Percentiles rank a stretch among this genome's conserved stretches.
phyloP scores from a whole-genome alignment of 2,329 filamentous ascomycete genomes.

The Pleomassaria siparia region DNA sequence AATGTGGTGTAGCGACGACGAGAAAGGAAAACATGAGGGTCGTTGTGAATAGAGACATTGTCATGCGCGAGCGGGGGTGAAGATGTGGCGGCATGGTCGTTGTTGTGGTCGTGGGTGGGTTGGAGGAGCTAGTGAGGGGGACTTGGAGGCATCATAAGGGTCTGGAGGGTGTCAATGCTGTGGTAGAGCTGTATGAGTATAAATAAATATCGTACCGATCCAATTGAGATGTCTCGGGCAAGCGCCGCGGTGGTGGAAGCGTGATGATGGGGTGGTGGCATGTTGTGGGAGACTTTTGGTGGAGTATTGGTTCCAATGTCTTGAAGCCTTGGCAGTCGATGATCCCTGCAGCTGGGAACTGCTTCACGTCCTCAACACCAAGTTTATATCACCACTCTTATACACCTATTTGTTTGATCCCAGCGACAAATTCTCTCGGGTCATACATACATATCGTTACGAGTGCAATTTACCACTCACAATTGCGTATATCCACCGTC shows the following conservation, averaged over 20 bases:
- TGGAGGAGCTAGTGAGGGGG: slow-evolving; percentile 16
- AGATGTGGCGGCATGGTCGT: slow-evolving; percentile 74
- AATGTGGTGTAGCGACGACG: slow-evolving; percentile 86
- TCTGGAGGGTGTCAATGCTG: slow-evolving; percentile 20
- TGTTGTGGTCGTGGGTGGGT: slow-evolving; percentile 12
- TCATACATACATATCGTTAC: neutral
- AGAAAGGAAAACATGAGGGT: slow-evolving; percentile 88
- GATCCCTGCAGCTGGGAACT: slow-evolving; percentile 14
- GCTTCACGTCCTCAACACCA: slow-evolving; percentile 3
- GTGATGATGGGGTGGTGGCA: slow-evolving; percentile 16
- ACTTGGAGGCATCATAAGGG: slow-evolving; percentile 32
- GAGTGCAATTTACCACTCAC: neutral
- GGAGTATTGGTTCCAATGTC: slow-evolving; percentile 1
- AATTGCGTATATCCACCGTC: neutral
- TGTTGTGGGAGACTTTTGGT: slow-evolving; percentile 24
- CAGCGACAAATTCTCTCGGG: neutral
- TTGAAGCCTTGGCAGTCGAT: neutral
- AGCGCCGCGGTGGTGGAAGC: slow-evolving; percentile 10
- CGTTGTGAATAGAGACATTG: slow-evolving; percentile 91
- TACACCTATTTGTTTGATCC: neutral
- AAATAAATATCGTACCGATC: slow-evolving; percentile 15
- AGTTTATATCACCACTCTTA: neutral
- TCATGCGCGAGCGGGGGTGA: slow-evolving; percentile 90
- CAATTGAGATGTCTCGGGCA: slow-evolving; percentile 36
- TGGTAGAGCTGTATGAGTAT: neutral